phyloP scores from a whole-genome alignment of 2,329 filamentous ascomycete species.

The Orbilia brochopaga region DNA sequence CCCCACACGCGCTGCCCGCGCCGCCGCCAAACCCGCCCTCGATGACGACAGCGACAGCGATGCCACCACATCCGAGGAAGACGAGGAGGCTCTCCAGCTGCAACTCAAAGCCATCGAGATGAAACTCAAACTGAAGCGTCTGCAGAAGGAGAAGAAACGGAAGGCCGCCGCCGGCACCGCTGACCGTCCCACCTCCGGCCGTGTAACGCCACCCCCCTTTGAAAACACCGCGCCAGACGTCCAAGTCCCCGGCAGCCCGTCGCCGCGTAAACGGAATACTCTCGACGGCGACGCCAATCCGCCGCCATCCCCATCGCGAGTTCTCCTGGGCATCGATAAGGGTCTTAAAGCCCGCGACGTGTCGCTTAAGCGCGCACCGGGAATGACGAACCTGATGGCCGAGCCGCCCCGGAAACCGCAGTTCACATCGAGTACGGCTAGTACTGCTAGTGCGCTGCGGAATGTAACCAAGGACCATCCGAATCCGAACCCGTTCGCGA shows the following conservation, averaged over 20 bases:
- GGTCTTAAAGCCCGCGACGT: slow-evolving; percentile 79
- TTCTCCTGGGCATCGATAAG: slow-evolving; percentile 87
- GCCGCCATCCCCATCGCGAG: slow-evolving; percentile 74
- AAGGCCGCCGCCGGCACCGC: slow-evolving; percentile 29
- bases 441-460: slow-evolving; percentile 28
- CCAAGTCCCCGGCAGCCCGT: slow-evolving; percentile 77
- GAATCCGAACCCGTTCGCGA: slow-evolving; percentile 26
- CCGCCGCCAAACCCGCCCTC: slow-evolving; percentile 52
- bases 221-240: slow-evolving; percentile 59
- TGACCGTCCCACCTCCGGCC: slow-evolving; percentile 2
- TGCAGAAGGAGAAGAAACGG: slow-evolving; percentile 70
- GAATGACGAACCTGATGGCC: slow-evolving; percentile 42
- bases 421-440: slow-evolving; percentile 39
- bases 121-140: slow-evolving; percentile 81
- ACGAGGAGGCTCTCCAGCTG: slow-evolving; percentile 86
- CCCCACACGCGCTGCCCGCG: slow-evolving; percentile 51
- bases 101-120: slow-evolving; percentile 89
- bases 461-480: slow-evolving; percentile 27
- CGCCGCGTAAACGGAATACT: slow-evolving; percentile 65
- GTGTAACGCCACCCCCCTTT: slow-evolving; percentile 24
- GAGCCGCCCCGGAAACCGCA: slow-evolving; percentile 42
- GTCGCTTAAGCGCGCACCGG: slow-evolving; percentile 76
- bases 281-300: slow-evolving; percentile 56
- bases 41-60: slow-evolving; percentile 56
- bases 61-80: slow-evolving; percentile 68